Percentiles rank a stretch among this genome's conserved stretches.
Conservation (phyloP, 1,284 basidiomycete species). For the Dichomitus squalens region DNA sequence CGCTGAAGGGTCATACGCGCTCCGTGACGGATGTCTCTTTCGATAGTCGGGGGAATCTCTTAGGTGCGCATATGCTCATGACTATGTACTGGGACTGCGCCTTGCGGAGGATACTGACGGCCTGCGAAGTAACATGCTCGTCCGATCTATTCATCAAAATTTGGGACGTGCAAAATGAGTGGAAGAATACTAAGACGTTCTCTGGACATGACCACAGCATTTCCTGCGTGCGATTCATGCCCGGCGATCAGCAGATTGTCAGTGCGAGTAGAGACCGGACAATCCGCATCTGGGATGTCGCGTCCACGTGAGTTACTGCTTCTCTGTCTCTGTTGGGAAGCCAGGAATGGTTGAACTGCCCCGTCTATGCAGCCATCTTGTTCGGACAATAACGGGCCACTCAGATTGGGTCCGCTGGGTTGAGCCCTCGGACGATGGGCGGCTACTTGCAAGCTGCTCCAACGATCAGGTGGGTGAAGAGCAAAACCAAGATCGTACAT, state of each 20-base stretch:
- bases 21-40: conserved; percentile 75
- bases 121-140: conserved; percentile 62
- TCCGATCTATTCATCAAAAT: conserved; percentile 80
- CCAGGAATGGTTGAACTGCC: background rate
- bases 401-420: conserved; percentile 72
- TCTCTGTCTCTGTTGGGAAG: background rate
- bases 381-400: conserved; percentile 63
- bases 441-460: conserved; percentile 63
- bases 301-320: conserved; percentile 53
- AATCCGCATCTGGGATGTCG: conserved; percentile 74
- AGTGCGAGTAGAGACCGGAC: conserved; percentile 75
- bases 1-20: conserved; percentile 79
- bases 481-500: background rate
- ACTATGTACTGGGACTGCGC: too few species aligned
- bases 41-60: conserved; percentile 65
- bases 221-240: conserved; percentile 71
- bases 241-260: conserved; percentile 68
- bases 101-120: background rate
- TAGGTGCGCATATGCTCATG: conserved; percentile 49
- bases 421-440: conserved; percentile 61
- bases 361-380: conserved; percentile 47
- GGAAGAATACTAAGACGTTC: conserved; percentile 72
- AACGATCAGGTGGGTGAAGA: conserved; percentile 63
- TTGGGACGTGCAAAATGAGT: conserved; percentile 77
- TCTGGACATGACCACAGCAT: conserved; percentile 81